These are phyloP conservation scores for Jamesozyma spencerorum DNA, from an alignment of 805 yeast genomes.

Conservation along the genomic window DNA sequence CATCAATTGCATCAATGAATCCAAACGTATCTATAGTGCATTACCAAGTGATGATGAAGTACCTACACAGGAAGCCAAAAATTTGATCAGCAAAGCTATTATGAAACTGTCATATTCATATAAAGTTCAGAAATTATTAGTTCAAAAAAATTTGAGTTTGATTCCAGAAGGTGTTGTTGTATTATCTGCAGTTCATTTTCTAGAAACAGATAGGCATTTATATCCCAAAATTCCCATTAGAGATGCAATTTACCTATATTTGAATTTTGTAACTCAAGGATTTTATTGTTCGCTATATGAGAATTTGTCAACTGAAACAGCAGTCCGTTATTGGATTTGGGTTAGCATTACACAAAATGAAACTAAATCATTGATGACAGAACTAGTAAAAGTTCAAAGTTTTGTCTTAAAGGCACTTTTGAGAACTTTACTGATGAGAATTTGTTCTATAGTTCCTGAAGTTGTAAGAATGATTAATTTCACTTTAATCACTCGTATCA, in stretches of 20 bases:
- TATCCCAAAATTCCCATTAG: slow-evolving; percentile 12
- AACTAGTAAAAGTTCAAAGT: slow-evolving; percentile 23
- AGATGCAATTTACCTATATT: slow-evolving; percentile 34
- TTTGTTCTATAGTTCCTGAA: slow-evolving; percentile 32
- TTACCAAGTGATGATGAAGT: slow-evolving; percentile 25
- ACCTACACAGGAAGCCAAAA: slow-evolving; percentile 25
- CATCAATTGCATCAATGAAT: slow-evolving; percentile 28
- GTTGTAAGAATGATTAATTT: slow-evolving; percentile 38
- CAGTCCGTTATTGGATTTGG: slow-evolving; percentile 33
- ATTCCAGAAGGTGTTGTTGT: slow-evolving; percentile 30
- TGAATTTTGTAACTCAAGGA: slow-evolving; percentile 36
- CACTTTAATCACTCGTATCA: slow-evolving; percentile 54
- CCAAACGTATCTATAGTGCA: slow-evolving; percentile 35
- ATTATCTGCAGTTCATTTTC: slow-evolving; percentile 19
- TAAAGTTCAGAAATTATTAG: slow-evolving; percentile 23
- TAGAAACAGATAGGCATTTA: slow-evolving; percentile 15
- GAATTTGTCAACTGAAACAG: slow-evolving; percentile 22
- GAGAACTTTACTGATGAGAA: slow-evolving; percentile 33
- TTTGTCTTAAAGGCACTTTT: slow-evolving; percentile 32
- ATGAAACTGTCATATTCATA: slow-evolving; percentile 33
- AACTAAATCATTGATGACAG: slow-evolving; percentile 11
- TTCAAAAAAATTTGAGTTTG: slow-evolving; percentile 24
- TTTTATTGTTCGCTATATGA: slow-evolving; percentile 19
- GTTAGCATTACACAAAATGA: slow-evolving; percentile 22
- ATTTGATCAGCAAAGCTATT: slow-evolving; percentile 29